Conservation (phyloP, 148 eudicot species). For the Camellia lanceoleosa region DNA sequence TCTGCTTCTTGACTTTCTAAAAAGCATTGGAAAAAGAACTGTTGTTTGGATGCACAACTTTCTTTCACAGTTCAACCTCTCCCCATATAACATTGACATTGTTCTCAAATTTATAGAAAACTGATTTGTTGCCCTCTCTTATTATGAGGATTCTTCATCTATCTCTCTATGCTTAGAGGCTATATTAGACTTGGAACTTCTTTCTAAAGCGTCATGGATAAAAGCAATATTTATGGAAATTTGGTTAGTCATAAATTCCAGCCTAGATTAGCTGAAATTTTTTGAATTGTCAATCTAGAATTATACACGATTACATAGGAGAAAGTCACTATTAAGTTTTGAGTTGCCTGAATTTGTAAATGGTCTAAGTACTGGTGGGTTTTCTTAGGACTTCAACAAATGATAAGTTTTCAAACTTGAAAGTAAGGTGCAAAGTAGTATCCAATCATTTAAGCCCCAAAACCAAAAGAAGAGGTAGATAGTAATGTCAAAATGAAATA, state of each 20-base stretch:
- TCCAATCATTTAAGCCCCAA: too few relatives aligned
- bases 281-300: neutral
- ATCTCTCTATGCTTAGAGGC: neutral
- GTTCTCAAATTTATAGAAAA: neutral
- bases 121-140: neutral
- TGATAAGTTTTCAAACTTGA: neutral
- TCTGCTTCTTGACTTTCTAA: neutral
- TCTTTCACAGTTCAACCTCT: neutral
- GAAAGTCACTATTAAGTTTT: neutral
- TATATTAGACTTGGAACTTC: too few relatives aligned
- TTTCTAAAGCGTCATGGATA: neutral
- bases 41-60: neutral
- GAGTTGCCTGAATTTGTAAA: slow-evolving; percentile 1
- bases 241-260: neutral
- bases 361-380: neutral
- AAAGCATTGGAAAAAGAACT: neutral
- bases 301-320: neutral
- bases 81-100: neutral
- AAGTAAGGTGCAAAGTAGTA: too few relatives aligned
- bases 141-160: neutral
- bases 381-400: neutral
- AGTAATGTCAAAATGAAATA: neutral
- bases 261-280: neutral
- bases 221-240: neutral
- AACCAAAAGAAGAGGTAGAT: too few relatives aligned